Percentiles rank a stretch among this genome's conserved stretches.
These are phyloP conservation scores for Calonectria pseudoreteaudii DNA, from an alignment of 2,329 filamentous ascomycete species.

Conservation along the genomic window DNA sequence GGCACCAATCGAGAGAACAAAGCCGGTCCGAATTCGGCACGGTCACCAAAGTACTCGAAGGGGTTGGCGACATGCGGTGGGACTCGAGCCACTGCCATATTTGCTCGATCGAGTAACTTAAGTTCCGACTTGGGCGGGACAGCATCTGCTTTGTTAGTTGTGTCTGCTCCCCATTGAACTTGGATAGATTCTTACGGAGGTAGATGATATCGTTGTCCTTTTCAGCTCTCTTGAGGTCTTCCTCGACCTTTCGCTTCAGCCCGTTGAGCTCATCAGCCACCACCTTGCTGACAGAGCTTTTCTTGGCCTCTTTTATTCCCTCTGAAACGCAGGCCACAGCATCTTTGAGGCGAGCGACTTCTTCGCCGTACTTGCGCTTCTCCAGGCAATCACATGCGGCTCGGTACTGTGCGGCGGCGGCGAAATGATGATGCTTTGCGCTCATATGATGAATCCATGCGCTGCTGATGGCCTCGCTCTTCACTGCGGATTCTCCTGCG, in stretches of 20 bases:
- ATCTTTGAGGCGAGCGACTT: constrained; percentile 87
- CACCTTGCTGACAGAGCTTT: constrained; percentile 80
- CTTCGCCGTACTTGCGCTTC: constrained; percentile 94
- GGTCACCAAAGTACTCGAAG: constrained; percentile 82
- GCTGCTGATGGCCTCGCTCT: constrained; percentile 89
- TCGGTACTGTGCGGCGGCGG: constrained; percentile 92
- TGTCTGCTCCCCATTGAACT: accelerated
- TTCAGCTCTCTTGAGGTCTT: constrained; percentile 91
- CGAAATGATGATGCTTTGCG: constrained; percentile 97
- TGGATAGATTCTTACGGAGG: constrained; percentile 65
- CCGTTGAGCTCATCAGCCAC: constrained; percentile 86
- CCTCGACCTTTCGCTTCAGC: constrained; percentile 83
- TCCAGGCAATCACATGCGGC: constrained; percentile 92
- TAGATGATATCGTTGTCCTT: constrained; percentile 98
- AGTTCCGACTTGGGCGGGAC: constrained; percentile 92
- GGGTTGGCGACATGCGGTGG: constrained; percentile 87
- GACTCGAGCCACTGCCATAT: constrained; percentile 84
- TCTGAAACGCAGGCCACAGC: constrained; percentile 86
- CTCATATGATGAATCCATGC: constrained; percentile 99
- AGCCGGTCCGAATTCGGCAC: constrained; percentile 83
- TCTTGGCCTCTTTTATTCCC: constrained; percentile 83
- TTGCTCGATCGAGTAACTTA: constrained; percentile 85
- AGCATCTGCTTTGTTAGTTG: constrained; percentile 63
- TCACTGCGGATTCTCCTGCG: constrained; percentile 86
- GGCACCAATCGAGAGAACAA: constrained; percentile 93